These are phyloP conservation scores for Syzygium syzygioides DNA, from an alignment of 441 rosid genomes.

Conservation along the genomic window DNA sequence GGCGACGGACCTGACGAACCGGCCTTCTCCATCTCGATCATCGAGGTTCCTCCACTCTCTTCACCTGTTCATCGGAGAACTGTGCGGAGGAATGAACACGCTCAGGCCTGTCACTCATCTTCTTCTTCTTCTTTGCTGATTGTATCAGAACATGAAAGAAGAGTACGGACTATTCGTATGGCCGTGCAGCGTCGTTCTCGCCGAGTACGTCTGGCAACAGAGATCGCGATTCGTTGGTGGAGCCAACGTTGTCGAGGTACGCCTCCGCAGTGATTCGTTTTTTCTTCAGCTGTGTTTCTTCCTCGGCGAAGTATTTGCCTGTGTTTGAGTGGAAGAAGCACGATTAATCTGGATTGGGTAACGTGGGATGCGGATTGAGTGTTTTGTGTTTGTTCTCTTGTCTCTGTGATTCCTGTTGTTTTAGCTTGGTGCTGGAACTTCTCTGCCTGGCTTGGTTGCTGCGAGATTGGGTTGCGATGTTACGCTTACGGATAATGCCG, in stretches of 20 bases:
- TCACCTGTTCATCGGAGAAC: background rate
- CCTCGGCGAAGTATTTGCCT: background rate
- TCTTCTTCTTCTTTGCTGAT: background rate
- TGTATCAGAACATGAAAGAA: conserved; percentile 66
- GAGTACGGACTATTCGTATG: conserved; percentile 82
- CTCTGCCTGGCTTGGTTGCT: conserved; percentile 79
- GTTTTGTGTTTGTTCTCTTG: background rate
- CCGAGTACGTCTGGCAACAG: conserved; percentile 86
- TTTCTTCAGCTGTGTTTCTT: background rate
- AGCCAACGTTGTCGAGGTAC: conserved; percentile 41
- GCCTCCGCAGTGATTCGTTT: background rate
- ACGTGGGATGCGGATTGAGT: background rate
- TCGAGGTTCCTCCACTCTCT: conserved; percentile 40
- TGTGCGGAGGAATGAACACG: background rate
- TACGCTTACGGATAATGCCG: conserved; percentile 61
- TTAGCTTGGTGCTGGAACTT: conserved; percentile 85
- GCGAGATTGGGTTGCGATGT: conserved; percentile 67
- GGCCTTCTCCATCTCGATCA: conserved; percentile 43
- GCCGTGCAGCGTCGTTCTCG: conserved; percentile 77
- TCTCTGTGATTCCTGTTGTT: background rate
- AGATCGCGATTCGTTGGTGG: conserved; percentile 43
- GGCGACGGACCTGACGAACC: conserved; percentile 30
- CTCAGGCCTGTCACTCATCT: background rate
- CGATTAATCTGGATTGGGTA: background rate
- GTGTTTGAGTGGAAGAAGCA: background rate